Base-by-base conservation (phyloP, 148 eudicot species). In the Fagopyrum homotropicum region DNA sequence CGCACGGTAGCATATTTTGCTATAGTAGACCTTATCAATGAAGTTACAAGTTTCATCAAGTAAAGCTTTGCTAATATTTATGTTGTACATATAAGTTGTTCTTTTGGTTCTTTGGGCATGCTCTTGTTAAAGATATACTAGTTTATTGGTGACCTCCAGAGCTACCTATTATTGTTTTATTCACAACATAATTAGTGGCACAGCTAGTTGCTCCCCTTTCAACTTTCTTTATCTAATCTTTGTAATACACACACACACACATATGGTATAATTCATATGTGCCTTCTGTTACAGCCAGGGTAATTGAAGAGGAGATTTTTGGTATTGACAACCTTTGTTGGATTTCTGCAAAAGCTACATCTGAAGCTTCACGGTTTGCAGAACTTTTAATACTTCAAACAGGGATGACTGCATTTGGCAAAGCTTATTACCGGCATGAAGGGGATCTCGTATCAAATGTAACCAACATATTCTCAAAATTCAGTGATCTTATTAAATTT, bases 361-460 rank as follows among this genome's bases (percentile, higher is more conserved):
- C 87, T 69, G 88, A 88, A 86, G 97, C 98, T 75, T 91, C 97
- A 50, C 80, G 87, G 75, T 84, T 83, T 55, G 89, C 89, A 68
- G 97, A 91, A 74, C 72, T 82, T 76, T 79, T 93, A 55, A 93
- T 91, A 66, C 77, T 91, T 73, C 94, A 89, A 78, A 85, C 98
- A 14, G 98, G 98, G 74, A 88, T 91, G 95, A 93, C 98, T 54
- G 97, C 98, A 66, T 88, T 91, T 74, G 97, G 98, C 70, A 93
- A 89, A 82, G 95, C 97, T 48, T 91, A 85, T 79, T 93, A 93
- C 77, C 87, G 95, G 73, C 80, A 81, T 59, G 79, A 77, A 74
- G 80, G 84, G 3, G 98, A 93, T 86, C 85, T 93, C 72, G 94
- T 93, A 73, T 94, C 95, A 22, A 91, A 86, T 87, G 92, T 89